phyloP scores from a whole-genome alignment of 2,329 filamentous ascomycete genomes.

The Leptosphaerulina australis region DNA sequence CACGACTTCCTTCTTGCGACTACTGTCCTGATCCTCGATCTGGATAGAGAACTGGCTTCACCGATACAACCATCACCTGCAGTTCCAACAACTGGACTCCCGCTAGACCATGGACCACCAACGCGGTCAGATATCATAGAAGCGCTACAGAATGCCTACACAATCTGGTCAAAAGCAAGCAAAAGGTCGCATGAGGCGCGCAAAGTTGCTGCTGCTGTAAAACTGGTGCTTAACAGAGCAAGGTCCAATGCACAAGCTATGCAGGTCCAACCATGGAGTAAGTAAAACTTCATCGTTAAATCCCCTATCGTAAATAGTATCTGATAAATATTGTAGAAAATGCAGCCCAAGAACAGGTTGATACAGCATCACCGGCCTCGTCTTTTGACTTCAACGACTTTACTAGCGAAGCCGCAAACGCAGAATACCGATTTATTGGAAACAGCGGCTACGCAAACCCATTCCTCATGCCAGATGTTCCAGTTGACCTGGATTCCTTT shows the following conservation, averaged over 20 bases:
- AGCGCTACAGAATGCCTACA: slow-evolving; percentile 29
- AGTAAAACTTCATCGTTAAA: background rate
- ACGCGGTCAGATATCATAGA: slow-evolving; percentile 34
- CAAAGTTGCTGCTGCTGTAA: slow-evolving; percentile 38
- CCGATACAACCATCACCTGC: slow-evolving; percentile 17
- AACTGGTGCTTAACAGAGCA: slow-evolving; percentile 36
- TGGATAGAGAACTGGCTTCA: slow-evolving; percentile 38
- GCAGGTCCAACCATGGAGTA: slow-evolving; percentile 12
- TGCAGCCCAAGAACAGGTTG: background rate
- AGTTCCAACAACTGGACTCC: slow-evolving; percentile 14
- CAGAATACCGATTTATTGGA: slow-evolving; percentile 8
- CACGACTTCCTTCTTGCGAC: slow-evolving; percentile 58
- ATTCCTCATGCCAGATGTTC: slow-evolving; percentile 26
- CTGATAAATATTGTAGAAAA: slow-evolving; percentile 10
- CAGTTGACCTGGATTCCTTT: slow-evolving; percentile 32
- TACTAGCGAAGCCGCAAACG: background rate
- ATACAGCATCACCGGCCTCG: slow-evolving; percentile 16
- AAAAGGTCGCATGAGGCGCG: slow-evolving; percentile 39
- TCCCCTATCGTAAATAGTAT: background rate
- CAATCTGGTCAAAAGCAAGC: slow-evolving; percentile 35
- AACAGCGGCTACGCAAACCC: slow-evolving; percentile 19
- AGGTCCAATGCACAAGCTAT: slow-evolving; percentile 1
- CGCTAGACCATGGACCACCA: slow-evolving; percentile 30
- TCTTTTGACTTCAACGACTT: slow-evolving; percentile 28
- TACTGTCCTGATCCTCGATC: slow-evolving; percentile 55